Conservation (phyloP, 1,284 basidiomycete genomes). For the Rhodotorula sp. region DNA sequence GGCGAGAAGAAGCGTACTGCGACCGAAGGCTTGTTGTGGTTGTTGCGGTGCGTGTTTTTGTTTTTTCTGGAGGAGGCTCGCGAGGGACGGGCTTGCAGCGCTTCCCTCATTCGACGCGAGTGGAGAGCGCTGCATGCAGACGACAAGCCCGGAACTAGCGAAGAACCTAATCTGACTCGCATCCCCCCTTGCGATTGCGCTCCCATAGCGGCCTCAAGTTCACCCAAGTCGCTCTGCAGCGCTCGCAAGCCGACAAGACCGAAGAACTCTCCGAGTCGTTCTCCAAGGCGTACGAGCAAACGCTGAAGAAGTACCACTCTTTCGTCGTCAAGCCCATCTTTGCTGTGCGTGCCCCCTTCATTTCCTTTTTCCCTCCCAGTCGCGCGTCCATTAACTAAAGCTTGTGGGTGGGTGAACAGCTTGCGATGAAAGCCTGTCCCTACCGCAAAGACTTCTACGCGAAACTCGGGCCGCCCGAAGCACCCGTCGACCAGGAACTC, state of each 20-base stretch:
- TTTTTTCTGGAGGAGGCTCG: background rate
- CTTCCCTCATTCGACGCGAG: background rate
- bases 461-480: conserved; percentile 74
- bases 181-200: too few relatives aligned
- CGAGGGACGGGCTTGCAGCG: background rate
- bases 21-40: conserved; percentile 90
- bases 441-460: conserved; percentile 87
- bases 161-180: background rate
- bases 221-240: conserved; percentile 78
- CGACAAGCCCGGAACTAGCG: background rate
- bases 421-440: conserved; percentile 96
- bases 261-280: conserved; percentile 78
- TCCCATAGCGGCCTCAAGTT: conserved; percentile 75
- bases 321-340: conserved; percentile 85
- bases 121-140: background rate
- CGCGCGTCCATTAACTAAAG: background rate
- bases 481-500: conserved; percentile 68
- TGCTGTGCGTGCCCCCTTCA: conserved; percentile 61
- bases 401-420: conserved; percentile 53
- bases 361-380: background rate
- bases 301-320: conserved; percentile 81
- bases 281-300: conserved; percentile 75
- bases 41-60: conserved; percentile 64
- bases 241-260: conserved; percentile 64
- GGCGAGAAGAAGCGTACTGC: conserved; percentile 78